Percentiles rank a stretch among this genome's conserved stretches.
These are phyloP conservation scores for Carallia pectinifolia DNA, from an alignment of 345 rosid species.

Conservation along the genomic window DNA sequence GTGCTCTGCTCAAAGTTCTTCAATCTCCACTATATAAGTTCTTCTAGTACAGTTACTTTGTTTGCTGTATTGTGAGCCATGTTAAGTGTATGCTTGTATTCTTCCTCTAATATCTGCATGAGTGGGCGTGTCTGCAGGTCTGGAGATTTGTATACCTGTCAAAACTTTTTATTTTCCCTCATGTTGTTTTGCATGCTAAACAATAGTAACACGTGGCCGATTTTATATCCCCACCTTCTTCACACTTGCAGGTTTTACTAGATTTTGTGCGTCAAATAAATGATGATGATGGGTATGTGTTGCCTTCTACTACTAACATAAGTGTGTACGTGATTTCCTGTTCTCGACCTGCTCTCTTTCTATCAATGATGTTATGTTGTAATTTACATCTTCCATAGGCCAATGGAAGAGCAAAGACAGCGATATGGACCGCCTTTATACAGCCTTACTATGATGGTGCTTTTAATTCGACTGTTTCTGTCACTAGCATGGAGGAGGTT, in stretches of 20 bases:
- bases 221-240: constrained; percentile 6
- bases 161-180: background rate
- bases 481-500: constrained; percentile 64
- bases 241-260: constrained; percentile 69
- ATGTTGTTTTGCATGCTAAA: too few species aligned
- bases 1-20: background rate
- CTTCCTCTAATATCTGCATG: too few species aligned
- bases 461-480: constrained; percentile 57
- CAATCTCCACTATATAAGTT: background rate
- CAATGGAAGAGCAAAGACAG: constrained; percentile 98
- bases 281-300: constrained; percentile 90
- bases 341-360: constrained; percentile 1
- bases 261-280: constrained; percentile 90
- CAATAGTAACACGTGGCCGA: background rate
- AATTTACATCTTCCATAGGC: constrained; percentile 46
- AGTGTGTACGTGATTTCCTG: too few species aligned
- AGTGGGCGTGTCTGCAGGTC: too few species aligned
- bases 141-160: background rate
- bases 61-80: background rate
- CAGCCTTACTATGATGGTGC: constrained; percentile 70
- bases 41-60: background rate
- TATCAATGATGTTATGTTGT: constrained; percentile 7
- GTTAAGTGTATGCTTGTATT: background rate
- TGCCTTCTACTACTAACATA: too few species aligned
- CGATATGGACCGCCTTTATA: constrained; percentile 95